Evolutionary conservation across 345 rosid species (phyloP).

Genomic region (Populus nigra): DNA sequence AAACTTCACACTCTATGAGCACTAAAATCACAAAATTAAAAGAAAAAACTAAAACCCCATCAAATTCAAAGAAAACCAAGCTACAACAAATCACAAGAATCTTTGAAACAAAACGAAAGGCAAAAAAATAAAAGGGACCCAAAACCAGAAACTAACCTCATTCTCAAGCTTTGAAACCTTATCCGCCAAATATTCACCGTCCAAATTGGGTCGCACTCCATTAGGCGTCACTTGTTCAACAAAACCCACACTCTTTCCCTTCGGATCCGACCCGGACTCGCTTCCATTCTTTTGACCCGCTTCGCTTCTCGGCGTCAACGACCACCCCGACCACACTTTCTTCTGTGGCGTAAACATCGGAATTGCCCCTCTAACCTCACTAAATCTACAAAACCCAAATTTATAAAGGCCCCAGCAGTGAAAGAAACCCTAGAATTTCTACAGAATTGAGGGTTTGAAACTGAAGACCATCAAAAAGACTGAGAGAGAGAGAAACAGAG

Average conservation of each 20-base stretch:
- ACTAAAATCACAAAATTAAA: too few relatives aligned
- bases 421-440: too few relatives aligned
- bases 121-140: not conserved
- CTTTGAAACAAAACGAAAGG: not conserved
- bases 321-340: slow-evolving; percentile 70
- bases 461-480: too few relatives aligned
- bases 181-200: slow-evolving; percentile 38
- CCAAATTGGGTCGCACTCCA: slow-evolving; percentile 33
- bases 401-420: not conserved
- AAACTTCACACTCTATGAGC: too few relatives aligned
- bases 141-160: slow-evolving; percentile 50
- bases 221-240: slow-evolving; percentile 50
- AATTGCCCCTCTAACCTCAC: slow-evolving; percentile 19
- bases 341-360: slow-evolving; percentile 81
- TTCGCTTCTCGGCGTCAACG: slow-evolving; percentile 44
- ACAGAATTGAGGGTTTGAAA: too few relatives aligned
- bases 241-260: slow-evolving; percentile 46
- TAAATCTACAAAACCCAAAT: slow-evolving; percentile 28
- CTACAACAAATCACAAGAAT: not conserved
- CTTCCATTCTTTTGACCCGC: slow-evolving; percentile 30
- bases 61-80: not conserved
- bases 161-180: slow-evolving; percentile 65
- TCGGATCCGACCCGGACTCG: slow-evolving; percentile 34
- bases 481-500: not conserved
- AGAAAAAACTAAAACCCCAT: too few relatives aligned